Percentiles rank a stretch among this genome's conserved stretches.
Conservation (phyloP, 1,284 basidiomycete species). For the Ustilago nuda region DNA sequence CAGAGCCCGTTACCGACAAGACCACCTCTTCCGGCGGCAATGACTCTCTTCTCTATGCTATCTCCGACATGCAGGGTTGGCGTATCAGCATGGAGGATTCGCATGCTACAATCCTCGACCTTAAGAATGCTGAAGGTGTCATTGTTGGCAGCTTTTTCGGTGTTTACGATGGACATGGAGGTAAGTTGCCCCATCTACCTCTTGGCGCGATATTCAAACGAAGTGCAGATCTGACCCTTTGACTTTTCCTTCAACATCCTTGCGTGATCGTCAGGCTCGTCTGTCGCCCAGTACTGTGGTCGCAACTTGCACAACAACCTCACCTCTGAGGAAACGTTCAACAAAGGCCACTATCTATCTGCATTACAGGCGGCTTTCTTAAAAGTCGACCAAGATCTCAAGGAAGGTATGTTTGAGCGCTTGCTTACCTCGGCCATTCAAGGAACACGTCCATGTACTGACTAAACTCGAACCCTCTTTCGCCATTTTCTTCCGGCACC, state of each 20-base stretch:
- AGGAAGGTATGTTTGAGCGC: constrained; percentile 75
- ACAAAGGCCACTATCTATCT: constrained; percentile 77
- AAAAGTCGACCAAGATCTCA: constrained; percentile 92
- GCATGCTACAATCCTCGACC: constrained; percentile 80
- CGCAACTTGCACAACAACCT: constrained; percentile 87
- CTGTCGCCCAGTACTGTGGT: constrained; percentile 90
- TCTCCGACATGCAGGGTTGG: constrained; percentile 99
- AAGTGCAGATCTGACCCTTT: not conserved
- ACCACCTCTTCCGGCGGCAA: constrained; percentile 82
- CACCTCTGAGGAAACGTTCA: constrained; percentile 79
- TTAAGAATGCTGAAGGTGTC: constrained; percentile 56
- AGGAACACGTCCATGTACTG: not conserved
- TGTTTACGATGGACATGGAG: constrained; percentile 98
- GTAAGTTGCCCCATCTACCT: constrained; percentile 72
- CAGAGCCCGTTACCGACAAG: constrained; percentile 80
- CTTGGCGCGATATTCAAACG: not conserved
- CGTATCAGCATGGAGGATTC: constrained; percentile 99
- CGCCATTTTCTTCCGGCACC: not conserved
- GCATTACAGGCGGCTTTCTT: constrained; percentile 91
- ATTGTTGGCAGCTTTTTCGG: constrained; percentile 81
- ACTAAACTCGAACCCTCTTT: not conserved
- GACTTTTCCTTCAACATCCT: not conserved
- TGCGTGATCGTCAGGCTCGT: constrained; percentile 75
- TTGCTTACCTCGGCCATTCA: not conserved
- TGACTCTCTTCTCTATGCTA: constrained; percentile 81